Conservation (phyloP, 176 grass and related monocot genomes). For the Oryza punctata region DNA sequence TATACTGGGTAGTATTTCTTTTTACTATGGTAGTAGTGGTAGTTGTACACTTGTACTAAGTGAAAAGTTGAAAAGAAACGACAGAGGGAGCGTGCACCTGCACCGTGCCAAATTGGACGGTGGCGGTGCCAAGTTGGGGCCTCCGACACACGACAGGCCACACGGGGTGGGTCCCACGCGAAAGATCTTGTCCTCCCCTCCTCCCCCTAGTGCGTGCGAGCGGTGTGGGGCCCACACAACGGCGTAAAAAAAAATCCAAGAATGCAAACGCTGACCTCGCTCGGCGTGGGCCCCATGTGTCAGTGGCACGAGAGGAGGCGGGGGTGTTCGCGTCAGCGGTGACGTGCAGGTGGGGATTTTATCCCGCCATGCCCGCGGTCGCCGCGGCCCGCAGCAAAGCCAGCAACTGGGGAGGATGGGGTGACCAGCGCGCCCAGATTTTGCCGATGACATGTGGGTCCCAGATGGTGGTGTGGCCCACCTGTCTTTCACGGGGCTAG, state of each 20-base stretch:
- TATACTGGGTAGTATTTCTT: too few relatives aligned
- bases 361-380: background rate
- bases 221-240: background rate
- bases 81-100: background rate
- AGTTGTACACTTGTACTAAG: background rate
- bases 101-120: background rate
- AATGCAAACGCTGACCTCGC: background rate
- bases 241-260: background rate
- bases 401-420: too few relatives aligned
- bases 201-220: background rate
- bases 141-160: background rate
- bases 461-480: background rate
- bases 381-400: background rate
- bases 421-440: background rate
- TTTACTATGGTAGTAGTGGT: too few relatives aligned
- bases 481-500: background rate
- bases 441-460: background rate
- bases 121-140: background rate
- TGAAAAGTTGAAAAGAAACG: background rate
- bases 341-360: background rate
- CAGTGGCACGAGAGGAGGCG: background rate
- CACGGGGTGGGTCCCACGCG: background rate
- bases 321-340: background rate
- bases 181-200: background rate
- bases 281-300: background rate